Base-by-base conservation (phyloP, 139 green algal genomes). In the Yamagishiella unicocca region DNA sequence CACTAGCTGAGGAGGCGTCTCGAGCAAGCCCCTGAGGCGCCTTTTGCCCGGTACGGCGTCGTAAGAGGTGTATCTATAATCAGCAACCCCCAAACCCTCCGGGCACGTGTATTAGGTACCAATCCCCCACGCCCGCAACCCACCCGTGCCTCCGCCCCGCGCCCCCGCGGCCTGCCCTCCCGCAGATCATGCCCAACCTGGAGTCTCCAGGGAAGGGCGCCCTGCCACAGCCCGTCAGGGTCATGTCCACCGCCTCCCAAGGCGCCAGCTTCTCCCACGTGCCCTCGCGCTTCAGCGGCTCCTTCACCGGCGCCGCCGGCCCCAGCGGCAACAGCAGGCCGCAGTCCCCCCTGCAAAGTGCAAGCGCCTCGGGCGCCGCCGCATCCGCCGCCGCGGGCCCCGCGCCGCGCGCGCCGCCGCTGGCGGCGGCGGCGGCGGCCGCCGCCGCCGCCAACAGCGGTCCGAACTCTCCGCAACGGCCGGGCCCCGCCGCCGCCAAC, bases 101-200 rank as follows among this genome's bases (percentile, higher is more conserved):
- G 50, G 50, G 17, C 50, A 58, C 50, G 50, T n/a, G n/a, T n/a
- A n/a, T n/a, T n/a, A n/a, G 50, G 50, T 17, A 58, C 50, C 14
- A 25, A 58, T 58, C 50, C 14, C 50, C 50, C 50, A 12, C 50
- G 12, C 50, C 50, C 50, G 17, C 50, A 12, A 12, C 50, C 50
- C 50, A 58, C 50, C 50, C 50, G n/a, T n/a, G n/a, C n/a, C n/a
- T n/a, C n/a, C n/a, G n/a, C n/a, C n/a, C n/a, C n/a, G n/a, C 17
- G 50, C 50, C 50, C 12, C 58, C 58, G 19, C 58, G 27, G 19
- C 58, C 58, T 27, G 58, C 58, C 58, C 68, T 10, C 19, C 77
- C 24, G 0, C 79, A 85, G 79, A 62, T 67, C n/a, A 85, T 85
- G 79, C 79, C 79, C 14, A 64, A 85, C 42, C n/a, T 77, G 37